These are phyloP conservation scores for Rhizopogon rudus DNA, from an alignment of 768 basidiomycete species.

Conservation along the genomic window DNA sequence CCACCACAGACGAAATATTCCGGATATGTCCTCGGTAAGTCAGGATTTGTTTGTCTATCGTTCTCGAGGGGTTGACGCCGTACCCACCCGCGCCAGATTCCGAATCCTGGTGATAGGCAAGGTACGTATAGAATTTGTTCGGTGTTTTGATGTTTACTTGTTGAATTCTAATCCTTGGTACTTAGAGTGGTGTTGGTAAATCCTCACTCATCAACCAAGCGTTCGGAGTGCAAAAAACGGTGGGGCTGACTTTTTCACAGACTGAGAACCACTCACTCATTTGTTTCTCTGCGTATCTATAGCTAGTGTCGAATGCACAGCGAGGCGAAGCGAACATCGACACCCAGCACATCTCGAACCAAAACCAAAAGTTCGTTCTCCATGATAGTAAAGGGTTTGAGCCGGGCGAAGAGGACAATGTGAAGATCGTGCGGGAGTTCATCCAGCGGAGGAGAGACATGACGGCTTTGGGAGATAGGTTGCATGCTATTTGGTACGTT, in stretches of 20 bases:
- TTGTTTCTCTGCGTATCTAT: not conserved
- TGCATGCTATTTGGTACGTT: conserved; percentile 12
- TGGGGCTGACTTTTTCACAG: not conserved
- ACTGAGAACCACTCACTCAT: not conserved
- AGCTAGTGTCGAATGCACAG: not conserved
- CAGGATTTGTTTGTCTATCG: not conserved
- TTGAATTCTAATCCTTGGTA: too few species aligned
- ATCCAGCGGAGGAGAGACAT: conserved; percentile 4
- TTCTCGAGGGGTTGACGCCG: not conserved
- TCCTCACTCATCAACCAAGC: not conserved
- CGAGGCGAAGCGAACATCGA: conserved; percentile 9
- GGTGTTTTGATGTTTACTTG: too few species aligned
- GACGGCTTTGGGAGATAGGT: not conserved
- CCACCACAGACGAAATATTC: not conserved
- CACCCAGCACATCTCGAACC: not conserved
- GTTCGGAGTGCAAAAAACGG: not conserved
- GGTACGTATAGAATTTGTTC: not conserved
- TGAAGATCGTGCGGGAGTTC: conserved; percentile 7
- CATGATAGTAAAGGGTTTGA: conserved; percentile 14
- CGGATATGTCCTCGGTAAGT: not conserved
- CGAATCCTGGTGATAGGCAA: not conserved
- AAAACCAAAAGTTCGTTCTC: conserved; percentile 9
- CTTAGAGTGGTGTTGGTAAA: conserved; percentile 11
- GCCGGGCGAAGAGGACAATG: conserved; percentile 4
- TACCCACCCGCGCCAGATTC: not conserved